These are phyloP conservation scores for Cordia subcordata DNA, from an alignment of 257 asterid species.

Conservation along the genomic window DNA sequence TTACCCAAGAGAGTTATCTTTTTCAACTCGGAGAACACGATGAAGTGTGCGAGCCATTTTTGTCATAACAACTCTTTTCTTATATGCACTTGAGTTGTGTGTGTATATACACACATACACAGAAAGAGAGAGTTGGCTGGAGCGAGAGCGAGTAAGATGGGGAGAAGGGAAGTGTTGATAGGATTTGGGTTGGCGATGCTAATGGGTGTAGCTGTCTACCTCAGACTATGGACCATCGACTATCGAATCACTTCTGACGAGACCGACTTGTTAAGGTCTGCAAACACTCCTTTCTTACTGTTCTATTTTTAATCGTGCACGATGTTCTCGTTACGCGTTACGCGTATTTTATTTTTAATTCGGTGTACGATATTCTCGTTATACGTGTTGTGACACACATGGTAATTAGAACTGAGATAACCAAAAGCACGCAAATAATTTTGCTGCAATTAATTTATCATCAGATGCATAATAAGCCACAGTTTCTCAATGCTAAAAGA, in stretches of 20 bases:
- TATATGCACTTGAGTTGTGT: no score
- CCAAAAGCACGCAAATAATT: no score
- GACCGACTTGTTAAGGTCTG: conserved; percentile 56
- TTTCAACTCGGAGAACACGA: no score
- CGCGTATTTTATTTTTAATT: no score
- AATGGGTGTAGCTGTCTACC: conserved; percentile 61
- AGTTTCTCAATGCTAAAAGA: background rate
- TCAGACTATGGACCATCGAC: conserved; percentile 76
- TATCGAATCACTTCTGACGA: conserved; percentile 55
- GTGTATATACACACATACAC: no score
- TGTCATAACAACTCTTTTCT: no score
- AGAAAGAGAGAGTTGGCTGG: background rate
- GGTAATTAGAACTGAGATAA: background rate
- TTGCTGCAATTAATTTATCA: no score
- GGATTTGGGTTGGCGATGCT: conserved; percentile 52
- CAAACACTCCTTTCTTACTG: background rate
- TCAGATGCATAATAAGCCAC: no score
- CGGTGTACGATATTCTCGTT: no score
- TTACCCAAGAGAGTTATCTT: no score
- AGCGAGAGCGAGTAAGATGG: conserved; percentile 32
- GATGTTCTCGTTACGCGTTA: background rate
- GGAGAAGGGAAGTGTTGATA: conserved; percentile 42
- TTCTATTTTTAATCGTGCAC: background rate
- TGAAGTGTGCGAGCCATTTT: no score
- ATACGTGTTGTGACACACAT: no score